Evolutionary conservation across 192 early-diverging fungal species (phyloP), one percentile per base, ranked within the genome.

Genomic region (Lobosporangium transversale): DNA sequence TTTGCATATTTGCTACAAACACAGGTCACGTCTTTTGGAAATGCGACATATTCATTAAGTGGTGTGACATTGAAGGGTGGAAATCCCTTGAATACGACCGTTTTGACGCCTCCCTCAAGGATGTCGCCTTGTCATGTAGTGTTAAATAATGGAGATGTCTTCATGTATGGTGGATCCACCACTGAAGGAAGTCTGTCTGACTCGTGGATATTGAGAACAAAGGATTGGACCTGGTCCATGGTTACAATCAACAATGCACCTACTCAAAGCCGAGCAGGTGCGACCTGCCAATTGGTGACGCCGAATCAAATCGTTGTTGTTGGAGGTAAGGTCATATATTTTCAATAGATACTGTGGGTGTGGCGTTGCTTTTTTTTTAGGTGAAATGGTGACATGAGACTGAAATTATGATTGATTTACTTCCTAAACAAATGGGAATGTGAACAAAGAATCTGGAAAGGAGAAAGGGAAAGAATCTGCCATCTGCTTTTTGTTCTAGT

Each of bases 91-190:
- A n/a, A 1, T 4, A 5, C 52, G 12, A 5, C 43, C 15, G 11
- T n/a, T n/a, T 31, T 7, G 14, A 32, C 42, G 1, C 68, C 68
- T 17, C 15, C 37, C 2, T n/a, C 59, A 11, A 59, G 68, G 27
- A 9, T 49, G 29, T 48, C 53, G 11, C 48, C 69, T 12, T 71
- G 69, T n/a, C 48, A 57, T 18, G 30, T 45, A 3, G 53, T 71
- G 4, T 44, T 71, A 14, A n/a, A 23, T 3, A 56, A 56, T 7
- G 61, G 69, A 24, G 10, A 58, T 21, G 31, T 71, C 10, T 64
- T 71, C n/a, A 63, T 71, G 61, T 71, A 71, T 30, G 69, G 69
- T 29, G 69, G 69, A 26, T 21, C 42, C 20, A 24, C 26, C 1
- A 15, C 23, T 21, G 10, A n/a, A 0, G 29, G 14, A 1, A 14